Evolutionary conservation across 2,329 filamentous ascomycete genomes (phyloP), one percentile per base, ranked within the genome.

Genomic region (Monosporascus sp.): DNA sequence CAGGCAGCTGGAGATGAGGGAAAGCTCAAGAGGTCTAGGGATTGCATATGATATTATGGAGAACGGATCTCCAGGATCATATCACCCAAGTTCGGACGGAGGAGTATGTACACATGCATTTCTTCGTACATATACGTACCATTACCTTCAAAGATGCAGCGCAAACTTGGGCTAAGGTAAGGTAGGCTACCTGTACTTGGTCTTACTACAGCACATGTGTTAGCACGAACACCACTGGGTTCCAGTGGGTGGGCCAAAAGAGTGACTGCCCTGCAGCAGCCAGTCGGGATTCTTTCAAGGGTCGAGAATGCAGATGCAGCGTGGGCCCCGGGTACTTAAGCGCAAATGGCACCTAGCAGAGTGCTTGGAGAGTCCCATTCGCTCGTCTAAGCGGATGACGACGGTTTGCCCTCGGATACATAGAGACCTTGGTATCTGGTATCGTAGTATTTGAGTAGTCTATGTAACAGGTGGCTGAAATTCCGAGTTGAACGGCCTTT

Each of bases 51-150:
- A 53, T 31, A 15, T 45, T 25, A n/a, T 37, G 22, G 18, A 27
- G 9, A 44, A 50, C 49, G 52, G 52, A 36, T 49, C 50, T 51
- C 49, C 52, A 44, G 52, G 49, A 54, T 51, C 51, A 49, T 54
- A 54, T 51, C 43, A 49, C 11, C 41, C 14, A 22, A 20, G 41
- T 44, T 31, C 8, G 24, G 17, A 25, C 43, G 45, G 20, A 24
- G 45, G 20, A 24, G 46, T 48, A 35, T 35, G 31, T 35, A 35
- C 31, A 35, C 46, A 48, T 27, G 22, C 18, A 48, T 36, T 25
- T 20, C 20, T 18, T 27, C 22, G 22, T 11, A 41, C 38, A 41
- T 41, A 41, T 41, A 41, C 18, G 38, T 41, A 41, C 38, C 9
- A n/a, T n/a, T n/a, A 14, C 31, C 31, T 35, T 35, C 31, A 31